Evolutionary conservation across 1,284 basidiomycete genomes (phyloP).

Genomic region (Chondrostereum purpureum): DNA sequence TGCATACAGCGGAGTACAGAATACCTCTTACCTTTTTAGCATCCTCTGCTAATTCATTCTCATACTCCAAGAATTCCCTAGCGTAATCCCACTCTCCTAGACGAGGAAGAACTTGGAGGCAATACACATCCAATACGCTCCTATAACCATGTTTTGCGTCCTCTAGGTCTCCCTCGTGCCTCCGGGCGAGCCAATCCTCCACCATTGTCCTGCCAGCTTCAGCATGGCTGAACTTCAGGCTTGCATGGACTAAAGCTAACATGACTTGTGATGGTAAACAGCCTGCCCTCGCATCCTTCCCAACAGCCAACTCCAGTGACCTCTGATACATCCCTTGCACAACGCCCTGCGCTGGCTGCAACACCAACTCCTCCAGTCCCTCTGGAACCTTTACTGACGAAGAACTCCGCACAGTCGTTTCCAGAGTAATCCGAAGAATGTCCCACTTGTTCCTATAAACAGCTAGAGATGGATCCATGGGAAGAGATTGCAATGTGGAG

Average conservation of each 20-base stretch:
- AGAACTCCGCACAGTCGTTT: constrained; percentile 62
- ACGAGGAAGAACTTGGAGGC: constrained; percentile 61
- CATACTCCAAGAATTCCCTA: constrained; percentile 64
- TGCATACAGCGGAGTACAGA: no score
- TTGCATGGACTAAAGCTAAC: constrained; percentile 60
- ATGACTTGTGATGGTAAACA: constrained; percentile 64
- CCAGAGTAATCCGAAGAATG: constrained; percentile 72
- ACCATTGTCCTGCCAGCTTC: constrained; percentile 56
- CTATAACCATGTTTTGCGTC: constrained; percentile 66
- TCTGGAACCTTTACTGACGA: constrained; percentile 40
- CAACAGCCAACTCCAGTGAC: constrained; percentile 59
- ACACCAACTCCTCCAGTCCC: constrained; percentile 41
- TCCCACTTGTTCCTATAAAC: constrained; percentile 74
- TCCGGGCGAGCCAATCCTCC: constrained; percentile 68
- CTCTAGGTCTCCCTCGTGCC: constrained; percentile 27
- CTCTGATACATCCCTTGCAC: constrained; percentile 52
- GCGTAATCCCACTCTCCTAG: constrained; percentile 75
- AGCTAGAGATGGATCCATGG: constrained; percentile 37
- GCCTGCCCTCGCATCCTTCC: constrained; percentile 18
- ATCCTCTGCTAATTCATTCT: constrained; percentile 43
- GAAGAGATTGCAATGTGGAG: constrained; percentile 40
- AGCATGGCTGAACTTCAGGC: constrained; percentile 57
- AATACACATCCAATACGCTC: constrained; percentile 69
- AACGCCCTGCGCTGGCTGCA: constrained; percentile 53
- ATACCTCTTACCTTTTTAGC: no score